Base-by-base conservation (phyloP, 129 eudicot species). In the Erigeron canadensis region DNA sequence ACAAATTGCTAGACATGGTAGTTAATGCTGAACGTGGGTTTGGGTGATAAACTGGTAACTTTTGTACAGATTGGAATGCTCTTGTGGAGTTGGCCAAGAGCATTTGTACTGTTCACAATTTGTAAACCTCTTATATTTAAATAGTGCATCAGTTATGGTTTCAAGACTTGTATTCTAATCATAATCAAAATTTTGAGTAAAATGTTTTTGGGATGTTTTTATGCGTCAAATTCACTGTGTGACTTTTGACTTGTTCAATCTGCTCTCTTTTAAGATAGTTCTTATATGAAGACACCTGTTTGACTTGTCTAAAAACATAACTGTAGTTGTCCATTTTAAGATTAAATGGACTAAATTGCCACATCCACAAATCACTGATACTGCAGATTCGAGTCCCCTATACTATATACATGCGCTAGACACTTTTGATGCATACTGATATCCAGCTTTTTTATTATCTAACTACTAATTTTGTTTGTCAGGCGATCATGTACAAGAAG, bases 401-500 rank as follows among this genome's bases (percentile, higher is more conserved):
- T 50, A n/a, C 17, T 50, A 15, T 50, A 18, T 50, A 50, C 9
- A 6, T n/a, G 16, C 16, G 19, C 16, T 50, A 18, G 16, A 50
- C 8, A 8, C 7, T 10, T 50, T 18, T 50, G 56, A 13, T 53
- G 3, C 23, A n/a, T 4, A 22, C 23, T 53, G 58, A 53, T 53
- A 53, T 22, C 58, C 58, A 53, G 23, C 11, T 53, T 53, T 17
- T 53, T 12, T 23, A 68, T 67, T 47, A 23, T 37, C 9, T 19
- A 70, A 74, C 56, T 12, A 18, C 16, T 45, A 17, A 40, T 40
- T 48, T 73, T 38, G 15, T 57, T 22, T 67, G 64, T 18, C 86
- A 95, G 99, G 99, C 88, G 70, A 80, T 95, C 59, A 95, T 95
- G 99, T 80, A 63, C 91, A 86, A 90, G 96, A 95, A 95, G 69